Base-by-base conservation (phyloP, 108 stramenopile species). In the Tribonema minus region DNA sequence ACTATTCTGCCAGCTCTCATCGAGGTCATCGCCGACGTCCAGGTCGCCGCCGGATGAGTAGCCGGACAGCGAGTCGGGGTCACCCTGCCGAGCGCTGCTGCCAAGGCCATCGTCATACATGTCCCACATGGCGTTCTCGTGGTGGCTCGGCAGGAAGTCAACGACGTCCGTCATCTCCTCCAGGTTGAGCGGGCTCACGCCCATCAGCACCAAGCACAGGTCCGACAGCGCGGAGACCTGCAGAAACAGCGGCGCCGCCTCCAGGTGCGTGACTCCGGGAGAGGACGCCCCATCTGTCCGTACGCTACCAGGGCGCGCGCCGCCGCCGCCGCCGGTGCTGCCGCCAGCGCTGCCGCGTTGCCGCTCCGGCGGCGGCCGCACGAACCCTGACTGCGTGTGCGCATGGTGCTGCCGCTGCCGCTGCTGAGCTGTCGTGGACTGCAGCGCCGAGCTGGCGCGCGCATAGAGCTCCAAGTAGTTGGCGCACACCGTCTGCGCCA, bases 151-250 rank as follows among this genome's bases (percentile, higher is more conserved):
- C 61, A 75, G 58, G 64, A 65, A 37, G 41, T 63, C 64, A 28
- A 75, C 41, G 37, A 75, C 65, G 15, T 35, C 32, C 40, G 63
- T 39, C 26, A 39, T 65, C 39, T 75, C 73, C 46, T 65, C 73
- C 64, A 75, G 33, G 3, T 25, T 75, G 12, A 75, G 46, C 28
- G 73, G 73, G 64, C 73, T 75, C 26, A 75, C 73, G 7, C 73
- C 73, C 61, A 75, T 37, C 39, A 75, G 34, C 64, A 65, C 64
- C 64, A 75, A 32, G 64, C 73, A 75, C n/a, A 75, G 46, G 34
- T 75, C 73, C 64, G 73, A 65, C 33, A 75, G 64, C 64, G 73
- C 73, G 39, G 74, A 64, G 40, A 75, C 74, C 74, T 58, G 64
- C 74, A 66, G 74, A 34, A 66, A 64, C 54, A 67, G 32, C 54